These are phyloP conservation scores for Camelina laxa DNA, from an alignment of 345 rosid species.

Conservation along the genomic window DNA sequence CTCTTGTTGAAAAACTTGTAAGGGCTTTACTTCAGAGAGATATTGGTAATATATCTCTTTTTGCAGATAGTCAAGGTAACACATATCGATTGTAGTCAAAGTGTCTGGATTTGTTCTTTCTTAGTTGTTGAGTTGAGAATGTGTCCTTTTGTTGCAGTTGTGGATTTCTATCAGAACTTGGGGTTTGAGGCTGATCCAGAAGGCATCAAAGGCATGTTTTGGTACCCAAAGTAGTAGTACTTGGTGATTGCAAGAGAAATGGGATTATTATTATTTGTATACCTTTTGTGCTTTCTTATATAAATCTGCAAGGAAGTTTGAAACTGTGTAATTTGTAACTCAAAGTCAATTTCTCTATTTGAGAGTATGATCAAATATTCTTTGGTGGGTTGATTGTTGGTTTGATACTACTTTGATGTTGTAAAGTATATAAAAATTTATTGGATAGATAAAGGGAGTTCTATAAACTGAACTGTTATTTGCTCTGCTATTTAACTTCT, in stretches of 20 bases:
- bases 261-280: conserved; percentile 29
- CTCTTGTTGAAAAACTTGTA: conserved; percentile 83
- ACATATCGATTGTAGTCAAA: not conserved
- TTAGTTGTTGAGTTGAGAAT: conserved; percentile 7
- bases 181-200: conserved; percentile 98
- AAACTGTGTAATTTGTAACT: conserved; percentile 42
- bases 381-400: not conserved
- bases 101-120: conserved; percentile 5
- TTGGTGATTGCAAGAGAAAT: conserved; percentile 12
- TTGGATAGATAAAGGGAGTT: conserved; percentile 9
- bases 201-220: conserved; percentile 98
- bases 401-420: not conserved
- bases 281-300: conserved; percentile 1
- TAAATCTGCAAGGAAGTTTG: not conserved
- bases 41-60: conserved; percentile 95
- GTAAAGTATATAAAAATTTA: not conserved
- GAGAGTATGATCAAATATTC: conserved; percentile 5
- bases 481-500: conserved; percentile 41
- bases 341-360: conserved; percentile 10
- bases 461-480: conserved; percentile 35
- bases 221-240: conserved; percentile 82
- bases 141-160: conserved; percentile 55
- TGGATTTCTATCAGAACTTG: conserved; percentile 88
- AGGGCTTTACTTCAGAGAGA: conserved; percentile 89
- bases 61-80: conserved; percentile 95